phyloP scores from a whole-genome alignment of 1,139 yeast species.

The Debaryomyces sp. region DNA sequence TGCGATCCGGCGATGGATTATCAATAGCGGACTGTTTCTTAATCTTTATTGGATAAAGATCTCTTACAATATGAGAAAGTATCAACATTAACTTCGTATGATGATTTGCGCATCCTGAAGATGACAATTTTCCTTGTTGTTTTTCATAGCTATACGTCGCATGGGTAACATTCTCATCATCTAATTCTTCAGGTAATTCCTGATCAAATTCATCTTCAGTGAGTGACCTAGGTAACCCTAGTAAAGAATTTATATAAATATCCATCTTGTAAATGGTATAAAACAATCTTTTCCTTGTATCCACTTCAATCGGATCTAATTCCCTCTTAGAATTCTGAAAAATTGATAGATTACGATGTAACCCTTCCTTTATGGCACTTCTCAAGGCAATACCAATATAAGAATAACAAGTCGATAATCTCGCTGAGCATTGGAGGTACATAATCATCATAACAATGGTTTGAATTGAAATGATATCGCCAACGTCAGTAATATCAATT shows the following conservation, averaged over 20 bases:
- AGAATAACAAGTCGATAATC: conserved; percentile 87
- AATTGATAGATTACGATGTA: conserved; percentile 71
- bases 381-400: conserved; percentile 91
- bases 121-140: conserved; percentile 56
- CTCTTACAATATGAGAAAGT: conserved; percentile 45
- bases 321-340: conserved; percentile 50
- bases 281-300: conserved; percentile 81
- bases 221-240: conserved; percentile 81
- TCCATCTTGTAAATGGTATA: conserved; percentile 94
- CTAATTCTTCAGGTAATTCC: conserved; percentile 79
- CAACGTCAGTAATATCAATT: conserved; percentile 60
- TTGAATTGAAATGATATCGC: conserved; percentile 58
- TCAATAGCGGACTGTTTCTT: conserved; percentile 13
- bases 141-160: conserved; percentile 45
- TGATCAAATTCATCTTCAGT: conserved; percentile 87
- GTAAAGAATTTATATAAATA: conserved; percentile 82
- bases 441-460: conserved; percentile 73
- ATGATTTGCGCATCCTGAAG: conserved; percentile 82
- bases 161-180: conserved; percentile 84
- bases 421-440: conserved; percentile 87
- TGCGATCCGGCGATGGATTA: conserved; percentile 35
- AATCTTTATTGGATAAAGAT: conserved; percentile 46
- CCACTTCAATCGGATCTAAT: conserved; percentile 81
- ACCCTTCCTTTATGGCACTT: conserved; percentile 84
- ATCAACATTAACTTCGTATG: conserved; percentile 71